Evolutionary conservation across 805 yeast species (phyloP), one percentile per base, ranked within the genome.

Genomic region (Yarrowia sp.): DNA sequence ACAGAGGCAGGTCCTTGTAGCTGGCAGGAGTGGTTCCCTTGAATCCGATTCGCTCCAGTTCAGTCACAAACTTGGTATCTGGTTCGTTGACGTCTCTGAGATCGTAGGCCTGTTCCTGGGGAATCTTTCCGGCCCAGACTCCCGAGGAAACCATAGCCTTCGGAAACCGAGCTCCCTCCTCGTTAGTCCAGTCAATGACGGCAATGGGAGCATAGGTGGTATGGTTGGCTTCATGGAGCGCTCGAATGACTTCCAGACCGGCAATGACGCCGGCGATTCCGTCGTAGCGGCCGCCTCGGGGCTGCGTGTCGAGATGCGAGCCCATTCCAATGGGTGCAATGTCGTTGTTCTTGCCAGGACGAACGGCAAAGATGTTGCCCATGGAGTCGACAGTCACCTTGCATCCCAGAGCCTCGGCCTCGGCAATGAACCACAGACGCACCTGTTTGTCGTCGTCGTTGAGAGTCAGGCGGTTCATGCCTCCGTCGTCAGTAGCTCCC

Each of bases 101-200:
- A 3, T 77, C 74, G 70, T 87, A 85, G 6, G 85, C 83, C 5
- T 81, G 81, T 66, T 87, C 84, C 67, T 81, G 77, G 0, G 80
- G 71, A 43, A 80, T 74, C 34, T 78, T 75, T 13, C 84, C 89
- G 2, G 90, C 85, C 90, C 90, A 88, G 1, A 87, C 90, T 14
- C 87, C 82, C 5, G 89, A 84, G 2, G 89, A 84, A 84, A 88
- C 87, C 75, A 86, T 82, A 52, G 88, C 81, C 77, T 84, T 80
- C n/a, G 92, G 90, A 73, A 87, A 88, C 63, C 93, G 77, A 0
- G 92, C 92, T 68, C 93, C 93, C 78, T 88, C 93, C 74, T 88
- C 93, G 73, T 88, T 88, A 75, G 87, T 86, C 93, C 93, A 88
- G 73, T 85, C 82, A 47, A 88, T 82, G 5, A 86, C 81, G 7